These are phyloP conservation scores for Acer saccharum DNA, from an alignment of 345 rosid genomes.

Conservation along the genomic window DNA sequence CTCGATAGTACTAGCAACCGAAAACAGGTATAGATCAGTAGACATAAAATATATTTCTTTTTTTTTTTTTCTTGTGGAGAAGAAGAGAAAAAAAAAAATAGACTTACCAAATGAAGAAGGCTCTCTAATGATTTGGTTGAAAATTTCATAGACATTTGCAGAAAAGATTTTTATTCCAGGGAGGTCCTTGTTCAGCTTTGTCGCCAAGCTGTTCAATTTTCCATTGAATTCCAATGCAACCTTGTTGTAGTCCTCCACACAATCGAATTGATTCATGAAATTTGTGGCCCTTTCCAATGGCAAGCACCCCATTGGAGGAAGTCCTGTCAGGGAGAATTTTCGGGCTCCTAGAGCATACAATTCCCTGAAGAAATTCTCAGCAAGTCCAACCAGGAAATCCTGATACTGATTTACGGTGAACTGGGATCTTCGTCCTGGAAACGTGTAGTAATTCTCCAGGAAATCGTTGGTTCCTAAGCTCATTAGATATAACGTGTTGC, in stretches of 20 bases:
- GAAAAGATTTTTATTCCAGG: slow-evolving; percentile 41
- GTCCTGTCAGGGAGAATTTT: slow-evolving; percentile 54
- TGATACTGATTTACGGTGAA: slow-evolving; percentile 39
- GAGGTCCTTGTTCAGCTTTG: slow-evolving; percentile 48
- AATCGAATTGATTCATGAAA: slow-evolving; percentile 27
- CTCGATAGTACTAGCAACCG: background rate
- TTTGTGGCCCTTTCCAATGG: slow-evolving; percentile 64
- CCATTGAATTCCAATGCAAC: slow-evolving; percentile 55
- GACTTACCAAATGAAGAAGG: slow-evolving; percentile 49
- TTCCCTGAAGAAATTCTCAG: slow-evolving; percentile 36
- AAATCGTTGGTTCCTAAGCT: slow-evolving; percentile 76
- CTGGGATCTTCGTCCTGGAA: slow-evolving; percentile 37
- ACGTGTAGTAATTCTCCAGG: slow-evolving; percentile 56
- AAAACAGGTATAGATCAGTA: no score
- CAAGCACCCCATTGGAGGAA: slow-evolving; percentile 79
- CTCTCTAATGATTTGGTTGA: slow-evolving; percentile 38
- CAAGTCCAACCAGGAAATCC: slow-evolving; percentile 47
- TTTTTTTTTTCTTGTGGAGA: no score
- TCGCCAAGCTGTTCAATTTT: slow-evolving; percentile 36
- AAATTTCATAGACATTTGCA: slow-evolving; percentile 36
- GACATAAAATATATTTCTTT: no score
- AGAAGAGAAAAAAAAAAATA: no score
- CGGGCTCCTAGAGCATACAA: slow-evolving; percentile 50
- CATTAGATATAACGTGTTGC: slow-evolving; percentile 44
- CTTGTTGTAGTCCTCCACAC: slow-evolving; percentile 42